Evolutionary conservation across 2,329 filamentous ascomycete genomes (phyloP).

Genomic region (Aspergillus ibericus): DNA sequence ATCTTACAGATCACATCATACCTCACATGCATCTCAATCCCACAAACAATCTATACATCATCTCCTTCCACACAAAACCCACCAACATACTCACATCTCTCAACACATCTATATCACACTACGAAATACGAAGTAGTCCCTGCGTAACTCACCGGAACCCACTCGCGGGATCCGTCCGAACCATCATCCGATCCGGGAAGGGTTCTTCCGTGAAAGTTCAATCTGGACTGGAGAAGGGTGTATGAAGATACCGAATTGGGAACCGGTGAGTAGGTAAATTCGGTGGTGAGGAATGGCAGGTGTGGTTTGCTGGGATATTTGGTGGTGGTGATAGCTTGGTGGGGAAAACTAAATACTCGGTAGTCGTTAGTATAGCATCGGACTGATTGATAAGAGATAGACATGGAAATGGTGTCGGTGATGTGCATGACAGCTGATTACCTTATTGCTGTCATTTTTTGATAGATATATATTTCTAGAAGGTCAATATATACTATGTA

Average conservation of each 20-base stretch:
- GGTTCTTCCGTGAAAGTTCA: conserved; percentile 36
- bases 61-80: background rate
- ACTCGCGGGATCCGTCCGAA: conserved; percentile 10
- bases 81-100: background rate
- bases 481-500: too few species aligned
- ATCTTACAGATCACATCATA: too few species aligned
- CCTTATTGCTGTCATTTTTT: background rate
- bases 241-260: conserved; percentile 28
- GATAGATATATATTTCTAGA: too few species aligned
- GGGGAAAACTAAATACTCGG: background rate
- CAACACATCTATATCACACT: conserved; percentile 27
- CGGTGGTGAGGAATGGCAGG: conserved; percentile 24
- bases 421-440: background rate
- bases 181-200: conserved; percentile 25
- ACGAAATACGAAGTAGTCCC: too few species aligned
- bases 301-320: conserved; percentile 11
- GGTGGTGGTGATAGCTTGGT: background rate
- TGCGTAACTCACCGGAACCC: conserved; percentile 29
- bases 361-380: background rate
- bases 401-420: background rate
- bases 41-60: too few species aligned
- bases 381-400: background rate
- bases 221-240: conserved; percentile 14
- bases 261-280: conserved; percentile 19
- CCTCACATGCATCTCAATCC: too few species aligned